phyloP scores from a whole-genome alignment of 2,329 filamentous ascomycete species.

The Pseudocercospora eumusae region DNA sequence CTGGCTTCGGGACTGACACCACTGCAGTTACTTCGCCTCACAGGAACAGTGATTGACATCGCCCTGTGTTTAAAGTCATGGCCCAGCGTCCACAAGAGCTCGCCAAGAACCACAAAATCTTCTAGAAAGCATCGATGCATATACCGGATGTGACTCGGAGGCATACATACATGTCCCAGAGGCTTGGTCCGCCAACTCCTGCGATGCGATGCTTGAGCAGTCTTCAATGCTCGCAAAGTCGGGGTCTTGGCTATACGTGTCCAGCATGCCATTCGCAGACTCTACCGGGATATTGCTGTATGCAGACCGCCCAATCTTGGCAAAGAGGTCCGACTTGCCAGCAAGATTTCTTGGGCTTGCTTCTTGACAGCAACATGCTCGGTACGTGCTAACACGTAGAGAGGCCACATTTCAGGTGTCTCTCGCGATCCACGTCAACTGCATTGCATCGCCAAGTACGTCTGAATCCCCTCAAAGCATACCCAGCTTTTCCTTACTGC shows the following conservation, averaged over 20 bases:
- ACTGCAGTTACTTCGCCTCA: not conserved
- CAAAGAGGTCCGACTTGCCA: not conserved
- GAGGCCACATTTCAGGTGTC: not conserved
- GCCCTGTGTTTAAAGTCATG: not conserved
- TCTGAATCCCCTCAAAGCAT: not conserved
- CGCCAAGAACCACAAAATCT: constrained; percentile 6
- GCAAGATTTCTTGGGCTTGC: not conserved
- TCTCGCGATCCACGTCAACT: not conserved
- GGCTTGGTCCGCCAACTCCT: not conserved
- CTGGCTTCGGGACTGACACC: not conserved
- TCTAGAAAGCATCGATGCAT: constrained; percentile 5
- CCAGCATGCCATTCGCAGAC: not conserved
- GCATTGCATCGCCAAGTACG: not conserved
- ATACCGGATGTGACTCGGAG: constrained; percentile 1
- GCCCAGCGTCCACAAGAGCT: not conserved
- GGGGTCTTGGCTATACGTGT: constrained; percentile 8
- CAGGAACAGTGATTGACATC: not conserved
- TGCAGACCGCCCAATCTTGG: not conserved
- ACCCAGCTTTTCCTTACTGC: not conserved
- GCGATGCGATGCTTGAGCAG: not conserved
- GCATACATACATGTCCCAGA: not conserved
- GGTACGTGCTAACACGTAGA: not conserved
- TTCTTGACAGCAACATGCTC: not conserved
- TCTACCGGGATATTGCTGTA: constrained; percentile 1
- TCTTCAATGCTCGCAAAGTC: not conserved